A percentile compares a stretch with the other conserved stretches of the same genome.
phyloP scores from a whole-genome alignment of 2,329 filamentous ascomycete genomes.

The Fonsecaea multimorphosa region DNA sequence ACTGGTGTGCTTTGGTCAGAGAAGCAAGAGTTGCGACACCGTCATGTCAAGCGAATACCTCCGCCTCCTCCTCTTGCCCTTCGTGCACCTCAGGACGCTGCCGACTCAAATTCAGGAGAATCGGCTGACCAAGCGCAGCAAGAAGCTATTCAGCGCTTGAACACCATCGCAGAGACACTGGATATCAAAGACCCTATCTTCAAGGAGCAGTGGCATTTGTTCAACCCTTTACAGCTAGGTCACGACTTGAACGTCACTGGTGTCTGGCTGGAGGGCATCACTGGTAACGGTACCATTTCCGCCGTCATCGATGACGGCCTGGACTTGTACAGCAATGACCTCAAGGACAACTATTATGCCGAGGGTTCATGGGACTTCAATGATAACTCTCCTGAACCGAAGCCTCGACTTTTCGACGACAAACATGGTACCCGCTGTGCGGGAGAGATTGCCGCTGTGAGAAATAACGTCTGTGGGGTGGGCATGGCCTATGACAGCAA shows the following conservation, averaged over 20 bases:
- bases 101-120: slow-evolving; percentile 16
- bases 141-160: slow-evolving; percentile 63
- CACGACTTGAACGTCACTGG: slow-evolving; percentile 97
- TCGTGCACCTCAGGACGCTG: slow-evolving; percentile 23
- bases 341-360: slow-evolving; percentile 92
- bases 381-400: slow-evolving; percentile 77
- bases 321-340: slow-evolving; percentile 92
- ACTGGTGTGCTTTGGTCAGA: slow-evolving; percentile 78
- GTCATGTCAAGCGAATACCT: slow-evolving; percentile 65
- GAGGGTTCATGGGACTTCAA: slow-evolving; percentile 97
- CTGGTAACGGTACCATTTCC: slow-evolving; percentile 84
- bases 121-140: slow-evolving; percentile 43
- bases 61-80: slow-evolving; percentile 43
- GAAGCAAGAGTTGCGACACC: slow-evolving; percentile 72
- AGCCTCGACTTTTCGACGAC: slow-evolving; percentile 82
- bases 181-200: slow-evolving; percentile 89
- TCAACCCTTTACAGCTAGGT: slow-evolving; percentile 78
- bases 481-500: slow-evolving; percentile 92
- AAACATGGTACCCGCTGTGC: slow-evolving; percentile 92
- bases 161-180: slow-evolving; percentile 68
- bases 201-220: slow-evolving; percentile 91
- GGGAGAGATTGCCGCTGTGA: slow-evolving; percentile 90
- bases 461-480: slow-evolving; percentile 92
- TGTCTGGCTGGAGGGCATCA: slow-evolving; percentile 88
- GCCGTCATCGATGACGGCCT: slow-evolving; percentile 96